Evolutionary conservation across 1,139 yeast genomes (phyloP), one percentile per base, ranked within the genome.

Genomic region (Lodderomyces oxycetoniae): DNA sequence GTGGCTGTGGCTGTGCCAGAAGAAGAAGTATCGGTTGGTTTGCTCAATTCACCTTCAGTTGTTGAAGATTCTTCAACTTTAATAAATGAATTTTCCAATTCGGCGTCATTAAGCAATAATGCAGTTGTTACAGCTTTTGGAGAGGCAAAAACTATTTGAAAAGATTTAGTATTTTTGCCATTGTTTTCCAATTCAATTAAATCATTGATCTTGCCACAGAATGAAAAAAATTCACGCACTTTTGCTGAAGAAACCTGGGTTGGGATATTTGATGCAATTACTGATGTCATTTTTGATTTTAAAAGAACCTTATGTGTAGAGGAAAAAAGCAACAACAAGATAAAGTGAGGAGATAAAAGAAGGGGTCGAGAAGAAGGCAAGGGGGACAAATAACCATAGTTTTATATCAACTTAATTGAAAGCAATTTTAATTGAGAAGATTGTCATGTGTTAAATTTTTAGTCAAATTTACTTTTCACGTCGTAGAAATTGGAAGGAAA

Each of bases 41-140:
- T n/a, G 9, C n/a, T n/a, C 6, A 5, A 8, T 8, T 15, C 29
- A 24, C 26, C 26, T 24, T 17, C 46, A 13, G 49, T 31, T 30
- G 27, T 23, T 28, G 17, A 7, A 35, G 30, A 15, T 44, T 68
- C 69, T 29, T 61, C 63, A 25, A 81, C 81, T 30, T 55, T 52
- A 32, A 81, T 75, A 21, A 69, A 61, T 35, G 60, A 55, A 7
- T 82, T 81, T 32, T 76, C 84, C 34, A 83, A 68, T 53, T 80
- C 87, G 4, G 91, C 88, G 34, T 84, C 89, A 45, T 80, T 75
- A 38, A 84, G 63, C 39, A 84, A 63, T 20, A 81, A 54, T 0
- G 94, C 93, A n/a, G 91, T 83, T 30, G 76, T 67, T 36, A 80
- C 71, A 3, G 93, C 94, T 43, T 74, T 71, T 8, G 72, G 62